Conservation (phyloP, 2,329 filamentous ascomycete genomes). For the Sporothrix pallida region DNA sequence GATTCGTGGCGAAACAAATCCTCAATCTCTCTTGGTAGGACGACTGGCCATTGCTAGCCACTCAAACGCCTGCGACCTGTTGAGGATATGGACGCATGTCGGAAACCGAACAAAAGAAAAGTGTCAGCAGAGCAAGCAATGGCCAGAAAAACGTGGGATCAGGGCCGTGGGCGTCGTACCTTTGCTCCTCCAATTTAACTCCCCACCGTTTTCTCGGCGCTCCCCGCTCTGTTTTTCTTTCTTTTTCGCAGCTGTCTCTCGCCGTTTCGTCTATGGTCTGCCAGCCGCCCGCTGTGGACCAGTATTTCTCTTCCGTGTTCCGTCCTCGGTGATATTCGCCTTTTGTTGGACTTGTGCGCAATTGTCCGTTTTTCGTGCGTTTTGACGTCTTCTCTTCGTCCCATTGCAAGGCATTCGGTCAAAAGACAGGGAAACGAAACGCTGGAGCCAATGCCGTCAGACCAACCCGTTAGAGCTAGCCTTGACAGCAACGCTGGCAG, state of each 20-base stretch:
- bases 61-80: neutral
- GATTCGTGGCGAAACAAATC: constrained; percentile 1
- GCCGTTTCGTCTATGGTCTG: neutral
- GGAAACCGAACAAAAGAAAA: constrained; percentile 8
- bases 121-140: constrained; percentile 1
- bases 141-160: constrained; percentile 17
- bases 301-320: neutral
- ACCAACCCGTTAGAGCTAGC: constrained; percentile 28
- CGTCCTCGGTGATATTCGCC: neutral
- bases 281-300: neutral
- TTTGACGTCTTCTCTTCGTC: neutral
- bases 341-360: neutral
- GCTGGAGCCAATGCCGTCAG: constrained; percentile 6
- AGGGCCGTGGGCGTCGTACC: constrained; percentile 13
- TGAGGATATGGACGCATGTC: constrained; percentile 2
- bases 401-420: neutral
- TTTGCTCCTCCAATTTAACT: constrained; percentile 28
- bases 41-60: constrained; percentile 10
- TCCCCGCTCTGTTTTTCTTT: neutral
- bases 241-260: neutral
- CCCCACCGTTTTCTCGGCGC: constrained; percentile 10
- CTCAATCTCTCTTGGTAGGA: neutral
- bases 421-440: constrained; percentile 9
- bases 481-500: constrained; percentile 20
- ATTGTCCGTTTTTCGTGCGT: neutral